phyloP scores from a whole-genome alignment of 768 basidiomycete species.

The Cubamyces sp. region DNA sequence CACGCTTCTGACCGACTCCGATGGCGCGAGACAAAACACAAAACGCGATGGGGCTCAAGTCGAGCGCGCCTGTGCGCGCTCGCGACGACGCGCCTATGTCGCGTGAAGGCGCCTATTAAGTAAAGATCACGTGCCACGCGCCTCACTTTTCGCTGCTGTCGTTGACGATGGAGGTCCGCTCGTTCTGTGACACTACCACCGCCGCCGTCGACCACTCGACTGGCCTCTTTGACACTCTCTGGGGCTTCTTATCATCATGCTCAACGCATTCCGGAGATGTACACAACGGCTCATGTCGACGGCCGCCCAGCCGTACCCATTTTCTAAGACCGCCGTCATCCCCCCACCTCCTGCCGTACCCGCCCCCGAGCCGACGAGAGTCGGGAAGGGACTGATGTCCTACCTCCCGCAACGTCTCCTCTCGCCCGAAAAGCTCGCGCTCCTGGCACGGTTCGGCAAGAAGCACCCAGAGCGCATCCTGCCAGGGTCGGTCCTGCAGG shows the following conservation, averaged over 20 bases:
- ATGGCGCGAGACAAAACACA: background rate
- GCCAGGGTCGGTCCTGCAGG: constrained; percentile 86
- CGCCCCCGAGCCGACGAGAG: constrained; percentile 50
- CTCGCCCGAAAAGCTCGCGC: constrained; percentile 67
- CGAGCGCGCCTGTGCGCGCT: background rate
- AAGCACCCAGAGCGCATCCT: constrained; percentile 67
- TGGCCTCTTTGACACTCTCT: background rate
- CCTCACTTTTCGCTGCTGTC: constrained; percentile 12
- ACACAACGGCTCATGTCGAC: constrained; percentile 50
- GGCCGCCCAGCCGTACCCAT: constrained; percentile 59
- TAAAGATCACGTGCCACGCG: constrained; percentile 15
- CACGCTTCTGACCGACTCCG: background rate
- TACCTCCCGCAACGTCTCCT: constrained; percentile 69
- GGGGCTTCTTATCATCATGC: constrained; percentile 33
- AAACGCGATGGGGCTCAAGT: background rate
- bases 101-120: constrained; percentile 3
- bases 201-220: background rate
- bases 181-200: background rate
- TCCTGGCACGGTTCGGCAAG: constrained; percentile 77
- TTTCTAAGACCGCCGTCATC: constrained; percentile 69
- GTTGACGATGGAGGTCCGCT: background rate
- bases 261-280: constrained; percentile 42
- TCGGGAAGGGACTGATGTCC: constrained; percentile 81
- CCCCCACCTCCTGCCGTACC: constrained; percentile 46
- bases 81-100: constrained; percentile 1